Evolutionary conservation across 768 basidiomycete species (phyloP).

Genomic region (Leccinum pellstonianum): DNA sequence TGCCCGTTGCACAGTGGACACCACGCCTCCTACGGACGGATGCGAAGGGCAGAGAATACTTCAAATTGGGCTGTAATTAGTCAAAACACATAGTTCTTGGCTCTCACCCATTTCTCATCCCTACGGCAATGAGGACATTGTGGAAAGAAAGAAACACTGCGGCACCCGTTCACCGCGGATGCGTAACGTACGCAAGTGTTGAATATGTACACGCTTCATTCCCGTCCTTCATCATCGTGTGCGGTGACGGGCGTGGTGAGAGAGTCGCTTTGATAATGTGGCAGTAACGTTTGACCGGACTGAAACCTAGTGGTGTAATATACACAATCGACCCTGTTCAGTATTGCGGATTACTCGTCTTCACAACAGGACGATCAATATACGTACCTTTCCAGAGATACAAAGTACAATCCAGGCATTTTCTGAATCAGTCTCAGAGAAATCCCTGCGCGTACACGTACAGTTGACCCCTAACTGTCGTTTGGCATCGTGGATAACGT

Average conservation of each 20-base stretch:
- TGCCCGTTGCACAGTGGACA: not conserved
- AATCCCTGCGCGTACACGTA: constrained; percentile 10
- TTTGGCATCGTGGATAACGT: not conserved
- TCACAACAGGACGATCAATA: not conserved
- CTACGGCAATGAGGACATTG: not conserved
- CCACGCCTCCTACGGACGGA: constrained; percentile 4
- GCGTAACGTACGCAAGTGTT: not conserved
- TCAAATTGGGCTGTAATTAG: constrained; percentile 2
- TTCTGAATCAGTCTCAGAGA: not conserved
- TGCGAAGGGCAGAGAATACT: not conserved
- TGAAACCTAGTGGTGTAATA: constrained; percentile 3
- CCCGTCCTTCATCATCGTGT: constrained; percentile 4
- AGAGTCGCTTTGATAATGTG: not conserved
- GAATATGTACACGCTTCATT: constrained; percentile 7
- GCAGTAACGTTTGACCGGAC: not conserved
- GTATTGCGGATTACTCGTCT: not conserved
- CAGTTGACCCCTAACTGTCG: constrained; percentile 1
- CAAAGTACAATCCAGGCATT: not conserved
- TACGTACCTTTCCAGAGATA: not conserved
- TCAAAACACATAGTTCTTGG: not conserved
- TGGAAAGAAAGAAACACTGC: no score
- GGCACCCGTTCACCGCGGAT: not conserved
- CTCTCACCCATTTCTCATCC: not conserved
- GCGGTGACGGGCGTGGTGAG: not conserved
- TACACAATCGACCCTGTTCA: not conserved